phyloP scores from a whole-genome alignment of 148 eudicot genomes.

The Agrostemma githago region DNA sequence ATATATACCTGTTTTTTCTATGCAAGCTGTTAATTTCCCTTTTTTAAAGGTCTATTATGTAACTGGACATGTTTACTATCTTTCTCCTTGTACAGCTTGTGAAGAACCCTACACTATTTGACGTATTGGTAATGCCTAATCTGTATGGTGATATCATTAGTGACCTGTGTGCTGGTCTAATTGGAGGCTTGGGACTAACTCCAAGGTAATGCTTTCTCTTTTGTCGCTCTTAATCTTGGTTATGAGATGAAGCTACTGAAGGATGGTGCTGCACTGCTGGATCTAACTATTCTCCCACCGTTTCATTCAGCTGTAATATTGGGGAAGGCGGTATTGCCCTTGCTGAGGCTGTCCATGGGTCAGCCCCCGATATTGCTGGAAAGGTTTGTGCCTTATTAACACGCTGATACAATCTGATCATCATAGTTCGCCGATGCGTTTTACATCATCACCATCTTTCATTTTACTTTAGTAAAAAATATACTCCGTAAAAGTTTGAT shows the following conservation, averaged over 20 bases:
- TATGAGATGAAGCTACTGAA: background rate
- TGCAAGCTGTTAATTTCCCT: background rate
- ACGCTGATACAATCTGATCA: background rate
- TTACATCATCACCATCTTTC: too few relatives aligned
- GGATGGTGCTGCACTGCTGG: background rate
- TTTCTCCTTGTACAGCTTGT: constrained; percentile 65
- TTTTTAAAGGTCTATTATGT: background rate
- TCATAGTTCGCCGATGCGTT: too few relatives aligned
- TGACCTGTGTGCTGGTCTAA: constrained; percentile 96
- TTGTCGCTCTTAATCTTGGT: background rate
- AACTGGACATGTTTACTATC: background rate
- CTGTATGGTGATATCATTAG: constrained; percentile 98
- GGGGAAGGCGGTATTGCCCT: constrained; percentile 97
- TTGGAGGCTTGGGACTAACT: constrained; percentile 95
- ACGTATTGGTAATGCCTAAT: constrained; percentile 96
- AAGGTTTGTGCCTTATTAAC: constrained; percentile 45
- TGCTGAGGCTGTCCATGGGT: constrained; percentile 99
- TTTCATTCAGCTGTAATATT: constrained; percentile 64
- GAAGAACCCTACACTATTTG: constrained; percentile 94
- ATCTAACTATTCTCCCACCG: background rate
- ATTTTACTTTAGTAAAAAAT: too few relatives aligned
- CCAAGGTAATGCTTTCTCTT: constrained; percentile 53
- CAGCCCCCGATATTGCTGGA: constrained; percentile 99
- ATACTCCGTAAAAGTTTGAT: too few relatives aligned
- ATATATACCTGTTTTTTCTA: too few relatives aligned